Conservation (phyloP, 2,329 filamentous ascomycete genomes). For the Arachnomyces sp. region DNA sequence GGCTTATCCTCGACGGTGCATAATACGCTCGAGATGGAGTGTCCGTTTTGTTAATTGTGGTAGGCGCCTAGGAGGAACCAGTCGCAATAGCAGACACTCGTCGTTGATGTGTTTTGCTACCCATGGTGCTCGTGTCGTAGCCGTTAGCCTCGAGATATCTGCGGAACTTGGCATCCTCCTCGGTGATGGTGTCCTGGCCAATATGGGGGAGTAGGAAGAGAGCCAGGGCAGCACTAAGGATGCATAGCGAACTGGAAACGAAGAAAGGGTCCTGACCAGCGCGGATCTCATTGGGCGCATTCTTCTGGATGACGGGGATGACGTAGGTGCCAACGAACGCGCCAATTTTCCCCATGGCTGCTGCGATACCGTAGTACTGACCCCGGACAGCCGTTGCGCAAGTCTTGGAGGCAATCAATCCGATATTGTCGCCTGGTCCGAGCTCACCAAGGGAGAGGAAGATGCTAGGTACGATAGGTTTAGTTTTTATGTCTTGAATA, state of each 20-base stretch:
- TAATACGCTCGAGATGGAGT: no score
- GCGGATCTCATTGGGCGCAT: slow-evolving; percentile 47
- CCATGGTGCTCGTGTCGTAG: slow-evolving; percentile 60
- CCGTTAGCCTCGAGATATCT: slow-evolving; percentile 64
- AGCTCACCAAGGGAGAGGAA: slow-evolving; percentile 72
- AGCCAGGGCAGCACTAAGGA: slow-evolving; percentile 62
- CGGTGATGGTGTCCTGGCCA: slow-evolving; percentile 67
- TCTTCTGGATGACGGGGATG: slow-evolving; percentile 60
- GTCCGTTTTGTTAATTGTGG: no score
- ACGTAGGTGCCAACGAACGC: slow-evolving; percentile 82
- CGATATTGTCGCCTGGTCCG: slow-evolving; percentile 87
- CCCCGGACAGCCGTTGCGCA: slow-evolving; percentile 82
- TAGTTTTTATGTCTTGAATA: neutral
- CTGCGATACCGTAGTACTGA: slow-evolving; percentile 53
- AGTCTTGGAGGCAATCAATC: slow-evolving; percentile 76
- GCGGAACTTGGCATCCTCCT: slow-evolving; percentile 69
- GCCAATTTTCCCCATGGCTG: slow-evolving; percentile 39
- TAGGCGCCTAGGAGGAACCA: no score
- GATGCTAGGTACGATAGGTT: slow-evolving; percentile 37
- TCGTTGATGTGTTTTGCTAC: slow-evolving; percentile 21
- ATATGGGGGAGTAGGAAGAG: slow-evolving; percentile 66
- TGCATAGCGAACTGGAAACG: slow-evolving; percentile 67
- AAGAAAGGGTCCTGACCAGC: slow-evolving; percentile 82
- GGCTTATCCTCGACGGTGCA: no score
- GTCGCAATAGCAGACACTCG: no score